Base-by-base conservation (phyloP, 805 yeast species). In the Kazachstania viticola region DNA sequence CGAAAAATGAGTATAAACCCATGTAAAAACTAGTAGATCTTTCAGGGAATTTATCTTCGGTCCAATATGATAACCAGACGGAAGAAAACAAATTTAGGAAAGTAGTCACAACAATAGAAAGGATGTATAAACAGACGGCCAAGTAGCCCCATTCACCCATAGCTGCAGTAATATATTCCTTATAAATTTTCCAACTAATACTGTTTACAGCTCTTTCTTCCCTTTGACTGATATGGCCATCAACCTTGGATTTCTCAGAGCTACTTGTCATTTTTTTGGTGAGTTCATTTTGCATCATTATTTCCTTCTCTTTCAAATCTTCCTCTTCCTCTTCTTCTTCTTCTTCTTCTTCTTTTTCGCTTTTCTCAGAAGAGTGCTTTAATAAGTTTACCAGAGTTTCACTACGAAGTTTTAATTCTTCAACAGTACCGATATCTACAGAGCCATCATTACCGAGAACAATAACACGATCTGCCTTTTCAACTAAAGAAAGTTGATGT, bases 21-120 rank as follows among this genome's bases (percentile, higher is more conserved):
- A 81, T 79, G 58, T 83, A 83, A 42, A 75, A 75, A 3, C 75
- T 67, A 31, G 68, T 58, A 4, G 68, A 38, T 34, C 60, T 58
- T 15, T 51, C 40, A 22, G 44, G 23, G 46, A 78, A 82, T 49
- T 69, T 73, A 32, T 65, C 40, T 18, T 66, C 69, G 2, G 78
- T 67, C 95, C 95, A 84, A 53, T 75, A 84, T 3, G 93, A 76
- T 39, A 84, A 61, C 93, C 93, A 81, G n/a, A 57, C 62, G 14
- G 61, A 54, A 2, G 61, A 46, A 29, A 57, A 57, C 7, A 57
- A 29, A 6, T 40, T 34, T 27, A 48, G 44, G 34, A 56, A 56
- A 2, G 60, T 48, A 7, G 56, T 48, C 5, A 43, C 42, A 9
- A 41, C 40, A 14, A 55, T 42, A 8, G 46, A 34, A 14, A 49